phyloP scores from a whole-genome alignment of 306 rosid species.

The Pyrus pyrifolia region DNA sequence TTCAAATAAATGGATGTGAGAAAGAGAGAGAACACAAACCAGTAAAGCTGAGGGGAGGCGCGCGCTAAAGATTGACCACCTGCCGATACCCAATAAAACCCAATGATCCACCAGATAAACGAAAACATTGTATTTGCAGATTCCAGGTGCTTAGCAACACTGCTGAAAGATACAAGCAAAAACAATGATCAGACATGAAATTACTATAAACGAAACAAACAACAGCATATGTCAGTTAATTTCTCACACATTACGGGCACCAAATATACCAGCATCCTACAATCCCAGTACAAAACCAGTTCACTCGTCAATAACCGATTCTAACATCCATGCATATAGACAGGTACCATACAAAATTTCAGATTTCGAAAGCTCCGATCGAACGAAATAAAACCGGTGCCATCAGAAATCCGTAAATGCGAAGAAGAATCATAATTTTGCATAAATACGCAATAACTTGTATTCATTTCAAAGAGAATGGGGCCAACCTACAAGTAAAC shows the following conservation, averaged over 20 bases:
- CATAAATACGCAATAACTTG: background rate
- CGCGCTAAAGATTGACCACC: slow-evolving; percentile 67
- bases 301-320: background rate
- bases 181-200: background rate
- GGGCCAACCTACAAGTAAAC: background rate
- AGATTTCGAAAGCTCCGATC: background rate
- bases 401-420: background rate
- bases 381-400: background rate
- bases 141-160: slow-evolving; percentile 85
- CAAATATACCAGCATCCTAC: background rate
- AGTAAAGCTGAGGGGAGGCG: slow-evolving; percentile 79
- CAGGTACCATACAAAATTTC: background rate
- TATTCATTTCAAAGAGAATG: background rate
- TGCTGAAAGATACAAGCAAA: slow-evolving; percentile 21
- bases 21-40: slow-evolving; percentile 42
- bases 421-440: background rate
- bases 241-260: background rate
- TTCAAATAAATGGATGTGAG: slow-evolving; percentile 2
- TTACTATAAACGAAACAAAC: background rate
- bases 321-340: background rate
- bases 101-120: slow-evolving; percentile 97
- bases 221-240: background rate
- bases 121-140: slow-evolving; percentile 96
- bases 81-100: slow-evolving; percentile 96
- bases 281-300: background rate